Evolutionary conservation across 139 green algal species (phyloP).

Genomic region (Coelastrella sp.): DNA sequence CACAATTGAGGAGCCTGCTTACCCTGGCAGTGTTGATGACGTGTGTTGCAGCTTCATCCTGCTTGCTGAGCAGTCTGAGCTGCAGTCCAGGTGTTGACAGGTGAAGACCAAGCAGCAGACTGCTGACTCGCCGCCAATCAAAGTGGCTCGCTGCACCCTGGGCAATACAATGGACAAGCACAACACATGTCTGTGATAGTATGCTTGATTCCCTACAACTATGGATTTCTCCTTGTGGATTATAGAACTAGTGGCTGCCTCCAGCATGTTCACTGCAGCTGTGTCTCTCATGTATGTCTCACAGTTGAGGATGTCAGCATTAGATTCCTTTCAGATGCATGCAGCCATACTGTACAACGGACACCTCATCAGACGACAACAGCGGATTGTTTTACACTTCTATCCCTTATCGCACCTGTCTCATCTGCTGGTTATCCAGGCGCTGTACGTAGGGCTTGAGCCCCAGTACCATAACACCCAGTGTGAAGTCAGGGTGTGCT

Average conservation of each 20-base stretch:
- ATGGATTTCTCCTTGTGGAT: too few relatives aligned
- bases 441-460: constrained; percentile 32
- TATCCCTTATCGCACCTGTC: constrained; percentile 3
- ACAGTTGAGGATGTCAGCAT: too few relatives aligned
- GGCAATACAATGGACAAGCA: neutral
- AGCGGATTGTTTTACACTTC: too few relatives aligned
- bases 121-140: constrained; percentile 11
- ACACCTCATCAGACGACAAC: too few relatives aligned
- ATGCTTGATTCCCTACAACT: too few relatives aligned
- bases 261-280: too few relatives aligned
- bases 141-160: neutral
- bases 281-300: too few relatives aligned
- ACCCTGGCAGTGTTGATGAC: constrained; percentile 32
- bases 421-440: constrained; percentile 10
- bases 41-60: constrained; percentile 28
- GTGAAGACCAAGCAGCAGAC: constrained; percentile 17
- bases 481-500: neutral
- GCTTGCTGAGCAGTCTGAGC: constrained; percentile 35
- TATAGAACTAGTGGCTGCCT: too few relatives aligned
- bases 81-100: constrained; percentile 36
- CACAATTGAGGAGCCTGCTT: neutral
- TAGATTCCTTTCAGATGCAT: too few relatives aligned
- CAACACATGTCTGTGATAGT: too few relatives aligned
- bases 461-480: constrained; percentile 20
- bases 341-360: too few relatives aligned